Percentiles rank a stretch among this genome's conserved stretches.
These are phyloP conservation scores for Alternaria postmessia DNA, from an alignment of 2,329 filamentous ascomycete species.

Conservation along the genomic window DNA sequence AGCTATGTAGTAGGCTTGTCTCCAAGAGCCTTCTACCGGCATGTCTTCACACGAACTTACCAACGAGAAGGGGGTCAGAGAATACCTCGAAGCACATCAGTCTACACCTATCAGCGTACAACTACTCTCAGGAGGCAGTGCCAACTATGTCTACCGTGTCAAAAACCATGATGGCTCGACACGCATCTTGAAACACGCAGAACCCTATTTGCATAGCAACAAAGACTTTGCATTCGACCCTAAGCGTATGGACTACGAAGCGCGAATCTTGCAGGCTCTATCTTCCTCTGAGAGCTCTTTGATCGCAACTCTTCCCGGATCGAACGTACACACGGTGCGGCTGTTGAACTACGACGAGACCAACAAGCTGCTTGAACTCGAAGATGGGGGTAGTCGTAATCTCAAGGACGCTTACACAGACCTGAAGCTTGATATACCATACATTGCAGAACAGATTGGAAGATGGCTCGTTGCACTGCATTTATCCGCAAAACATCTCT, in stretches of 20 bases:
- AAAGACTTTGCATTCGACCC: slow-evolving; percentile 36
- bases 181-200: slow-evolving; percentile 48
- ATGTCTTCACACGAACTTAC: slow-evolving; percentile 24
- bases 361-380: slow-evolving; percentile 40
- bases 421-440: slow-evolving; percentile 24
- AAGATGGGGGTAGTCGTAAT: slow-evolving; percentile 39
- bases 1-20: neutral
- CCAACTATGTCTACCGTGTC: slow-evolving; percentile 49
- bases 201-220: slow-evolving; percentile 38
- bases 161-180: slow-evolving; percentile 19
- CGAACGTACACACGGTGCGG: slow-evolving; percentile 28
- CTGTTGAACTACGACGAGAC: slow-evolving; percentile 36
- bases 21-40: no score
- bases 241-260: slow-evolving; percentile 48
- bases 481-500: slow-evolving; percentile 12
- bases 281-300: slow-evolving; percentile 13
- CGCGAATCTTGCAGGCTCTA: slow-evolving; percentile 31
- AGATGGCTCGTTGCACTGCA: slow-evolving; percentile 48
- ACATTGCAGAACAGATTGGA: slow-evolving; percentile 37
- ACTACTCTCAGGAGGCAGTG: slow-evolving; percentile 44
- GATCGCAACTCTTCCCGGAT: neutral
- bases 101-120: slow-evolving; percentile 14
- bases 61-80: slow-evolving; percentile 26
- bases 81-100: slow-evolving; percentile 27
- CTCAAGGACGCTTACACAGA: slow-evolving; percentile 46